Base-by-base conservation (phyloP, 768 basidiomycete species). In the Tylopilus cervinicoccineus region DNA sequence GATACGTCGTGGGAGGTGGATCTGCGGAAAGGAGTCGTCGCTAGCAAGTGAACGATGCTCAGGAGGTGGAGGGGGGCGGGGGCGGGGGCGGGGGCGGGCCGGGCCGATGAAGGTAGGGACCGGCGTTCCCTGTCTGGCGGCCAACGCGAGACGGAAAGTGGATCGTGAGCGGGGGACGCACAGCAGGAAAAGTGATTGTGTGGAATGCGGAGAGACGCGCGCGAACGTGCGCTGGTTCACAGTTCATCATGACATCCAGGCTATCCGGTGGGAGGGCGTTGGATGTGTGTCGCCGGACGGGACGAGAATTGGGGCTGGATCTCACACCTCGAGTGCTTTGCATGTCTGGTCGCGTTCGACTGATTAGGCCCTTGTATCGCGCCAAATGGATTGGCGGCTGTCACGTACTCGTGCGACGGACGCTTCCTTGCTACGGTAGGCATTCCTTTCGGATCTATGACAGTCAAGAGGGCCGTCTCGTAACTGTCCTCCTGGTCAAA, bases 211-310 rank as follows among this genome's bases (percentile, higher is more conserved):
- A n/a, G 29, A 47, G 32, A 45, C 24, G 1, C 45, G 43, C 16
- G n/a, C n/a, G 0, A 47, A 43, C 11, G 16, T 20, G 37, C 28
- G 9, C 10, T 41, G 47, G 23, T 43, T 58, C 23, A 14, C 16
- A 13, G 42, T 24, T 10, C n/a, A n/a, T n/a, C n/a, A n/a, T n/a
- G n/a, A n/a, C 54, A 57, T 24, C 31, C 37, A 5, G 6, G 2
- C 11, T 40, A 19, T 19, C 12, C 39, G n/a, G n/a, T n/a, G n/a
- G 38, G 4, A 29, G 22, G 33, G 14, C 40, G 3, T 10, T 55
- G 9, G 57, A 59, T n/a, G n/a, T 26, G 20, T 55, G 10, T 59
- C 57, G 0, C 48, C 48, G 5, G 53, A 59, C n/a, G 45, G 33
- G 24, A 56, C 48, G 2, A 45, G 24, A 6, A 38, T 59, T 9